Conservation (phyloP, 1,284 basidiomycete species). For the Anthracocystis walkeri region DNA sequence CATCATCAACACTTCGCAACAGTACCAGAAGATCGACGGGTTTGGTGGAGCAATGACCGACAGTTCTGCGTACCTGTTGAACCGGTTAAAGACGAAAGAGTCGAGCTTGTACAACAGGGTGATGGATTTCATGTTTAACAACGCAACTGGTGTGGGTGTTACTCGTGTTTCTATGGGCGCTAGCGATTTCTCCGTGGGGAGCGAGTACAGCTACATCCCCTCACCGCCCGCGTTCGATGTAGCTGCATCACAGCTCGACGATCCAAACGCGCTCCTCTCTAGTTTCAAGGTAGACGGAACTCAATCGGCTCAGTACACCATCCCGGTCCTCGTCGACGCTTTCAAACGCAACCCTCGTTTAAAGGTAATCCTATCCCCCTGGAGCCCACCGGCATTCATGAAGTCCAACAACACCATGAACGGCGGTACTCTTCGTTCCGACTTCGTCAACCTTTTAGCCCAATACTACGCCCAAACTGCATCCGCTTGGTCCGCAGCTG, state of each 20-base stretch:
- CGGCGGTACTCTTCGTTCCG: slow-evolving; percentile 44
- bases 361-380: slow-evolving; percentile 54
- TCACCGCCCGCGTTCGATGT: slow-evolving; percentile 16
- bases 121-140: slow-evolving; percentile 56
- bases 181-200: slow-evolving; percentile 46
- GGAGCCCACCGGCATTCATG: slow-evolving; percentile 59
- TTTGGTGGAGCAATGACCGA: slow-evolving; percentile 58
- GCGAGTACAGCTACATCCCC: slow-evolving; percentile 36
- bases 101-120: slow-evolving; percentile 32
- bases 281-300: slow-evolving; percentile 38
- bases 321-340: slow-evolving; percentile 54
- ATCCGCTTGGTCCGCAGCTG: slow-evolving; percentile 23
- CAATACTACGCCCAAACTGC: slow-evolving; percentile 51
- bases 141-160: slow-evolving; percentile 47
- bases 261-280: slow-evolving; percentile 24
- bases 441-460: slow-evolving; percentile 36
- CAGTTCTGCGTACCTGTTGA: slow-evolving; percentile 44
- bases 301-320: slow-evolving; percentile 32
- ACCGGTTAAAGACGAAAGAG: slow-evolving; percentile 38
- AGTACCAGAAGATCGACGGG: slow-evolving; percentile 48
- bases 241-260: slow-evolving; percentile 21
- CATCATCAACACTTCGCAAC: slow-evolving; percentile 40
- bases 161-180: slow-evolving; percentile 52
- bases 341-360: slow-evolving; percentile 39
- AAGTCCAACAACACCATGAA: slow-evolving; percentile 52